Percentiles rank a stretch among this genome's conserved stretches.
phyloP scores from a whole-genome alignment of 257 asterid genomes.

The Gentiana macrophylla region DNA sequence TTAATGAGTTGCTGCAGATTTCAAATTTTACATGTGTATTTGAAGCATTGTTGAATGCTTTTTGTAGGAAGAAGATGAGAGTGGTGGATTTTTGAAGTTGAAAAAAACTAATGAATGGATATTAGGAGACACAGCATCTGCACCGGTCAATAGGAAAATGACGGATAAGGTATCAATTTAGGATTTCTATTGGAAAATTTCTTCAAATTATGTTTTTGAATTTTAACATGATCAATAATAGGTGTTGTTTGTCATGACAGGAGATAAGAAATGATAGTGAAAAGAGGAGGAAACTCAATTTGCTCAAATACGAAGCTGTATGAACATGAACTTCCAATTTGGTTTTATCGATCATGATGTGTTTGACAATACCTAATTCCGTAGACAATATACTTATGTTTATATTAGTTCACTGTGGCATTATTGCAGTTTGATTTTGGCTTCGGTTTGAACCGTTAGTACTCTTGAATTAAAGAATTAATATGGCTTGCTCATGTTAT shows the following conservation, averaged over 20 bases:
- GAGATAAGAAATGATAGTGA: slow-evolving; percentile 57
- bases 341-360: background rate
- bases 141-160: slow-evolving; percentile 74
- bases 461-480: too few relatives aligned
- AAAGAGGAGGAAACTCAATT: slow-evolving; percentile 54
- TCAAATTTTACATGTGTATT: background rate
- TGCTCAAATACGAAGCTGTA: slow-evolving; percentile 89
- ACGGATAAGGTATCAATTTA: slow-evolving; percentile 28
- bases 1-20: background rate
- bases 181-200: slow-evolving; percentile 1
- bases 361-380: too few relatives aligned
- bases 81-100: slow-evolving; percentile 68
- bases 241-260: slow-evolving; percentile 20
- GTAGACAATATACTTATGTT: too few relatives aligned
- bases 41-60: background rate
- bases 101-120: slow-evolving; percentile 70
- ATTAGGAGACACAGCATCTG: slow-evolving; percentile 40
- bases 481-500: too few relatives aligned
- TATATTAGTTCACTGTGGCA: too few relatives aligned
- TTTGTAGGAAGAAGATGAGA: slow-evolving; percentile 40
- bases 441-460: too few relatives aligned
- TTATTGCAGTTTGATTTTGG: too few relatives aligned
- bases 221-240: background rate
- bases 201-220: background rate
- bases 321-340: slow-evolving; percentile 6